Evolutionary conservation across 2,329 filamentous ascomycete genomes (phyloP).

Genomic region (Sporothrix schenckii): DNA sequence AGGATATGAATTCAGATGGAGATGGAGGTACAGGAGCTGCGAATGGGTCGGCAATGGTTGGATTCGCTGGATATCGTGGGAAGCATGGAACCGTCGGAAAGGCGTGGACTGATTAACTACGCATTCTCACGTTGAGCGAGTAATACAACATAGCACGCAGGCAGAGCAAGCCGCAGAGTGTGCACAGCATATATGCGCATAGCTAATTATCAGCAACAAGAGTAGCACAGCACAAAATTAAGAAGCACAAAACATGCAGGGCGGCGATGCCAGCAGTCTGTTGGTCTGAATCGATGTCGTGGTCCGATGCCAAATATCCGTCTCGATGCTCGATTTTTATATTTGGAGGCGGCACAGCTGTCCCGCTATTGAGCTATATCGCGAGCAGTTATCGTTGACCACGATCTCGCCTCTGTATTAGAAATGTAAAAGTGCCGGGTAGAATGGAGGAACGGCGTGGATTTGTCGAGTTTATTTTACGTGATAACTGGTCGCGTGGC

Average conservation of each 20-base stretch:
- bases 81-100: not conserved
- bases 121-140: not conserved
- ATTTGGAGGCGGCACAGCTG: too few relatives aligned
- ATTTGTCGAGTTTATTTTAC: slow-evolving; percentile 6
- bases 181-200: slow-evolving; percentile 15
- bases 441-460: not conserved
- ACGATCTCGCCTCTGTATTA: not conserved
- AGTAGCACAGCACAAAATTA: slow-evolving; percentile 5
- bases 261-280: too few relatives aligned
- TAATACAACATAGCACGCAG: not conserved
- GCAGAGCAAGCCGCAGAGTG: not conserved
- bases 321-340: too few relatives aligned
- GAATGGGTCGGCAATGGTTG: not conserved
- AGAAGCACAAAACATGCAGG: too few relatives aligned
- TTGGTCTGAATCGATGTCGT: too few relatives aligned
- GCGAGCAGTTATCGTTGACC: too few relatives aligned
- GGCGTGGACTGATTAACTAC: not conserved
- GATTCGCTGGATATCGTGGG: not conserved
- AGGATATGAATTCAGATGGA: not conserved
- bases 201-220: slow-evolving; percentile 7
- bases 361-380: too few relatives aligned
- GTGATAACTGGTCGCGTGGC: slow-evolving; percentile 19
- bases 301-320: too few relatives aligned
- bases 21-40: too few relatives aligned
- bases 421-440: not conserved